Evolutionary conservation across 2,329 filamentous ascomycete species (phyloP), one percentile per base, ranked within the genome.

Genomic region (Lecanosticta acicola): DNA sequence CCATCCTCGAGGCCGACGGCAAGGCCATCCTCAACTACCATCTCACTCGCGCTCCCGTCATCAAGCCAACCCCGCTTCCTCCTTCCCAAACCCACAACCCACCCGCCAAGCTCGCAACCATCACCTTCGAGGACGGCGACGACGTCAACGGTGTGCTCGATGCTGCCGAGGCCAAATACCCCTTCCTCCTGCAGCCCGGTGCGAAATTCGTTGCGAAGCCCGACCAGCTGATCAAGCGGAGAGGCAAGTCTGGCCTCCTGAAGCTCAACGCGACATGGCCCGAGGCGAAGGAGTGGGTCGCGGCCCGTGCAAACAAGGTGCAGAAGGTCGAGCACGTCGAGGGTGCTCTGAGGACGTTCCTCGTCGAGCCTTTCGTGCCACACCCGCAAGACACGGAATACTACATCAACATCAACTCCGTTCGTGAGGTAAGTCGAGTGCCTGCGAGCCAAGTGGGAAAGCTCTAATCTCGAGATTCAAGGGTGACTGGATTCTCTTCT

Each of bases 21-120:
- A 98, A 98, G 86, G 93, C 93, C 81, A 97, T 98, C 78, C 81
- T 98, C 81, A 97, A 96, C 86, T 98, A 97, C 81, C 93, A 97
- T 80, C 89, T 98, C 74, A 97, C 93, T 64, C 86, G 93, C 69
- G 88, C 93, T 61, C 84, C 89, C 59, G 85, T 94, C 71, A 95
- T 98, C 82, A 97, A 96, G 85, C 87, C 91, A 60, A 91, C 89
- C 66, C 89, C 93, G 73, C 88, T 97, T 47, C 87, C 90, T 61
- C 69, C 79, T 59, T 78, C 86, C 56, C 72, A 85, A 57, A 93
- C 81, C 71, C 93, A 98, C 83, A 97, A 97, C 77, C 76, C 93
- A 60, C 84, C 93, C 53, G 76, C 90, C 62, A 91, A 87, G 73
- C 83, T 97, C 63, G 91, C 91, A 48, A 89, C 87, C 57, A 81